Percentiles rank a stretch among this genome's conserved stretches.
These are phyloP conservation scores for Spizellomyces punctatus DNA, from an alignment of 192 early-diverging fungal species.

Conservation along the genomic window DNA sequence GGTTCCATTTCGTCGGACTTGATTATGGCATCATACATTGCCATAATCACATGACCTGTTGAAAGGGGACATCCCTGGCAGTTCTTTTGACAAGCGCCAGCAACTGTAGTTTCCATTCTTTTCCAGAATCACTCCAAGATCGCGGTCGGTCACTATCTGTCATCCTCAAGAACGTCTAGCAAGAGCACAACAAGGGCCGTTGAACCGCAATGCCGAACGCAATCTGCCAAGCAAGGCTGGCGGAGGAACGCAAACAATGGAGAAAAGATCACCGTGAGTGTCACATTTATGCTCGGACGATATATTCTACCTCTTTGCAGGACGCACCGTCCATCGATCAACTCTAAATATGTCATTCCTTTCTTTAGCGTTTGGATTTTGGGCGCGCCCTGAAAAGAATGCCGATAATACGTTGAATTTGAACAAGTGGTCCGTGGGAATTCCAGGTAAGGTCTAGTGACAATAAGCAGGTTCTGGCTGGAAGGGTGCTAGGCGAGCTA, in stretches of 20 bases:
- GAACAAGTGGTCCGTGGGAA: slow-evolving; percentile 81
- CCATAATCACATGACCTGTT: neutral
- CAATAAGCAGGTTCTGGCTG: neutral
- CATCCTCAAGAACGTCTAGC: neutral
- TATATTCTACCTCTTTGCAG: slow-evolving; percentile 2
- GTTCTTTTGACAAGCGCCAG: neutral
- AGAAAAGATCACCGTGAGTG: slow-evolving; percentile 86
- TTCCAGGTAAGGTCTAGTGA: slow-evolving; percentile 63
- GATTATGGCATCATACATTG: no score
- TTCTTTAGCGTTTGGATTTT: slow-evolving; percentile 76
- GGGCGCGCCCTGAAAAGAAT: slow-evolving; percentile 85
- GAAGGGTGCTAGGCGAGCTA: neutral
- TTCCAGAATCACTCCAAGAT: neutral
- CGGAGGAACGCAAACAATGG: slow-evolving; percentile 97
- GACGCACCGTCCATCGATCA: neutral
- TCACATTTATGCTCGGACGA: neutral
- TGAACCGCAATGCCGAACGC: slow-evolving; percentile 15
- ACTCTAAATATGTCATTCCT: neutral
- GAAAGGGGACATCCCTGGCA: neutral
- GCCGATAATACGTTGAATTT: slow-evolving; percentile 79
- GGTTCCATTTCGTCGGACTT: no score
- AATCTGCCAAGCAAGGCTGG: slow-evolving; percentile 78
- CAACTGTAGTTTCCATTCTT: neutral
- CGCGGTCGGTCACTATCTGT: neutral
- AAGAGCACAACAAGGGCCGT: neutral